Base-by-base conservation (phyloP, 2,329 filamentous ascomycete genomes). In the Ophiostoma ips region DNA sequence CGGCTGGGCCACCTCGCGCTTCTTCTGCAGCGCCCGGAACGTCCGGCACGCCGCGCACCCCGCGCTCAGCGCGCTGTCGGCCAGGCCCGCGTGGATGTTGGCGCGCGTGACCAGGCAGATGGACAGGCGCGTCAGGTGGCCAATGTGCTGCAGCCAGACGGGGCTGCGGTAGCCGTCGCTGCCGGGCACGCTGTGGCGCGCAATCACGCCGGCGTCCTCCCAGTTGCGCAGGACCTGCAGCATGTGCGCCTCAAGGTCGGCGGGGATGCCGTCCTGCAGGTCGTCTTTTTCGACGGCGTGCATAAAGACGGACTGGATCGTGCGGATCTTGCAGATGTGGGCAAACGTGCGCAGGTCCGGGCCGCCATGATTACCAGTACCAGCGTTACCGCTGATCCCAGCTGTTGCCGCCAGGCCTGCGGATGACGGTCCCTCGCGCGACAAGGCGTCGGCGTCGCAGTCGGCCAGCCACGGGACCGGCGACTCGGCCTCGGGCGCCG, bases 81-180 rank as follows among this genome's bases (percentile, higher is more conserved):
- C 50, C 8, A 47, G 13, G 4, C 41, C 11, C 4, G 47, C 19
- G 36, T 37, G 30, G 9, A 47, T 37, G 36, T 47, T 50, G 3
- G 35, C 18, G 6, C 18, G 35, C 21, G 24, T 47, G 11, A 50
- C 50, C 11, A 37, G 15, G 47, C 47, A 50, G 12, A 52, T 36
- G 28, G 41, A 47, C 3, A 52, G 41, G 8, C 50, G 47, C 11
- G 50, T 49, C 3, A 52, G 41, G 28, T 52, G 50, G 34, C 50
- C 50, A 18, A 52, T 50, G 43, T 52, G 50, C 34, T 47, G 41
- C 9, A 52, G 50, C 47, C 50, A 50, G 5, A 21, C 4, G 10
- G 50, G 43, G 34, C 50, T 52, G 24, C 36, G 36, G 16, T 52
- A 52, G 36, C 50, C 50, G 19, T 52, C 50, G 33, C 47, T 50